Evolutionary conservation across 495 filamentous ascomycete species (phyloP), one percentile per base, ranked within the genome.

Genomic region (Penicillium tannophilum): DNA sequence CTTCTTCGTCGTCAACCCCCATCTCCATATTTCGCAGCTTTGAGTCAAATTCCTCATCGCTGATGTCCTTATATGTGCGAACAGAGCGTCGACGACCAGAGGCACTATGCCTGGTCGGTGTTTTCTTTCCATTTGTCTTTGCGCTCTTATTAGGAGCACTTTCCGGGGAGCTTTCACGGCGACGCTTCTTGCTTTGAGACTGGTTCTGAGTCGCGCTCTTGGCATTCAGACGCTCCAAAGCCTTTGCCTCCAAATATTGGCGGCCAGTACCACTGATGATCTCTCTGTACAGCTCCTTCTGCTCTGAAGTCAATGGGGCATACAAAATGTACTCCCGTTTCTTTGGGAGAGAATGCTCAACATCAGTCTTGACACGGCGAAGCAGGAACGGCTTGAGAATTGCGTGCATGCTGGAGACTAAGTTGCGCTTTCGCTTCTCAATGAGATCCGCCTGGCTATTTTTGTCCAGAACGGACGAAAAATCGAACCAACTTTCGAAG

Each of bases 291-390:
- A 98, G 84, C 70, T 88, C 92, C 76, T 87, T 90, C 72, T 98
- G 94, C 31, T 98, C 7, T 98, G 77, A 98, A 77, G 33, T 97
- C 93, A 73, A 90, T 94, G 31, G 97, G 91, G 72, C 94, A 72
- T 95, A 98, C 78, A 98, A 97, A 79, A 98, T 98, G 71, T 98
- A 98, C 66, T 98, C 95, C 17, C 98, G 82, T 65, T 98, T 98
- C 83, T 98, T 98, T 14, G 94, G 94, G 41, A 98, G 82, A 63
- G 98, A 95, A 62, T 98, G 89, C 42, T 98, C 81, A 10, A 98
- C 94, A 69, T 98, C 94, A 73, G 97, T 95, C 76, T 98, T 98
- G 65, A 98, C 81, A 66, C 94, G 92, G 47, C 94, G 92, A 24
- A 98, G 88, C 50, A 98, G 79, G 86, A 98, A 98, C 9, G 94